phyloP scores from a whole-genome alignment of 768 basidiomycete species.

The Podaxis sp. region DNA sequence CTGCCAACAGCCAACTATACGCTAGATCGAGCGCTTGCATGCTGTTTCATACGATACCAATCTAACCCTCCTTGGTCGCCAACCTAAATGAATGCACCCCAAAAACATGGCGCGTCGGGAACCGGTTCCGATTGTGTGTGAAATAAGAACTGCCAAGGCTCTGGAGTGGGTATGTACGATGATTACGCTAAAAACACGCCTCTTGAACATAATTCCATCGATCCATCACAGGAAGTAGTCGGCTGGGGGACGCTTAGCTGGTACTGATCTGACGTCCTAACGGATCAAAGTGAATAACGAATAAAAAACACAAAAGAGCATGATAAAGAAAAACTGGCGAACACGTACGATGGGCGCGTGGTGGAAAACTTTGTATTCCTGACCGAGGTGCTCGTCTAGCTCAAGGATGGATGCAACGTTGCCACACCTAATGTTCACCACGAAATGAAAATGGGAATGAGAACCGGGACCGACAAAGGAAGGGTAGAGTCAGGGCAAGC shows the following conservation, averaged over 20 bases:
- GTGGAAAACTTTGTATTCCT: constrained; percentile 95
- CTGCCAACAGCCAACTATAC: background rate
- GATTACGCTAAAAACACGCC: background rate
- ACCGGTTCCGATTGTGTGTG: constrained; percentile 3
- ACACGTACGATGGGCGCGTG: constrained; percentile 80
- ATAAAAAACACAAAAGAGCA: constrained; percentile 8
- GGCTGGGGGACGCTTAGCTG: constrained; percentile 81
- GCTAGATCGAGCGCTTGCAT: background rate
- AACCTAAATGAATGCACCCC: background rate
- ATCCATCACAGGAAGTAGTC: constrained; percentile 74
- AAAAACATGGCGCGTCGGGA: constrained; percentile 4
- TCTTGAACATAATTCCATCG: background rate
- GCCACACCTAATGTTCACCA: constrained; percentile 64
- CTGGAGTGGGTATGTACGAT: background rate
- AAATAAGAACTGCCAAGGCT: background rate
- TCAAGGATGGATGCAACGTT: constrained; percentile 95
- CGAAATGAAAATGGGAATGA: background rate
- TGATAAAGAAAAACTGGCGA: constrained; percentile 3
- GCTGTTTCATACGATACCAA: background rate
- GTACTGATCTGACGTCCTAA: constrained; percentile 80
- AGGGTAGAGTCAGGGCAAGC: constrained; percentile 10
- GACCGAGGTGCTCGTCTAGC: constrained; percentile 88
- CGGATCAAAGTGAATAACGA: constrained; percentile 13
- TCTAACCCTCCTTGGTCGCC: constrained; percentile 6
- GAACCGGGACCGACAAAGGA: background rate